Evolutionary conservation across 2,329 filamentous ascomycete species (phyloP), one percentile per base, ranked within the genome.

Genomic region (Talaromyces atroroseus): DNA sequence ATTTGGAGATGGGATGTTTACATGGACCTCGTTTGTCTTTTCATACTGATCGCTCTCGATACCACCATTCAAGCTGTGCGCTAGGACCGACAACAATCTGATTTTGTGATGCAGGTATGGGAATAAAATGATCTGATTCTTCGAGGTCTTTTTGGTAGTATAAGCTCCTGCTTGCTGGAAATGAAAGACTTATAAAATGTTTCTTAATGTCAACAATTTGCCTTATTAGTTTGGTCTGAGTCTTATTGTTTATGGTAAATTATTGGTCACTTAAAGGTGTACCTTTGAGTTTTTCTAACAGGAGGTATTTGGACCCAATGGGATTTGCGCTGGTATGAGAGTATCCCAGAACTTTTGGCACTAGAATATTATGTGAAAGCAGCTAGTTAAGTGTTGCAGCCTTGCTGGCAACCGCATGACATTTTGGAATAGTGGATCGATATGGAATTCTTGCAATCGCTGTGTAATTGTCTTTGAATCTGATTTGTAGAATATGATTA

Each of bases 251-350:
- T 57, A 66, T 63, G 6, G 59, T 54, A 45, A 65, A 69, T 71
- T 70, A 74, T 23, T 62, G 59, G 29, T 67, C 64, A 23, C 67
- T 68, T n/a, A 73, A 56, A 10, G 66, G 63, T 8, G 23, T 60
- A 16, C 73, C 73, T 21, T 60, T 60, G 21, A 71, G 36, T 36
- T 64, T 65, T 58, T 73, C 72, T 59, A 75, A 66, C 5, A 76
- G 62, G 20, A 76, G 63, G 26, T 72, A 75, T 63, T 75, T 72
- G 2, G 68, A 66, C 0, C 71, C 68, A 52, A 72, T 71, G 54
- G 67, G 21, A 51, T 76, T 75, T 16, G 65, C 60, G 2, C 52
- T 54, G 24, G 65, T 67, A 32, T 67, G 45, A 8, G 68, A 71
- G 60, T 73, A 74, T 20, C 60, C 58, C 50, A 69, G 67, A 18